Evolutionary conservation across 2,329 filamentous ascomycete genomes (phyloP), one percentile per base, ranked within the genome.

Genomic region (Penicillium hesseltinei): DNA sequence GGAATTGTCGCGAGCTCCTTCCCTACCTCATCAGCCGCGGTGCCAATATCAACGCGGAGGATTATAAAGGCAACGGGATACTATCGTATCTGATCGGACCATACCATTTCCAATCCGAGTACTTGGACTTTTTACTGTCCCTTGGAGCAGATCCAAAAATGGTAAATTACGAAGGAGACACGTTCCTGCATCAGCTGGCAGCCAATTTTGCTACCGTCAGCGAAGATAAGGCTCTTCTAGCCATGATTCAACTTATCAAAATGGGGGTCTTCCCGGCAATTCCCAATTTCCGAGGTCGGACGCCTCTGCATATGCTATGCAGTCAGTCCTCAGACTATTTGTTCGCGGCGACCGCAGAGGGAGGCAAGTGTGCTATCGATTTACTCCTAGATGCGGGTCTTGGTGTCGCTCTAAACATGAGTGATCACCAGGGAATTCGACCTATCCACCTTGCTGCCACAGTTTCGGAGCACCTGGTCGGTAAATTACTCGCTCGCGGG

Each of bases 401-500:
- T 1, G 27, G 38, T 36, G 31, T 25, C 2, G 39, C 45, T 4
- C 4, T 66, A 4, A 58, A 66, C 23, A 53, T 50, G 11, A 21
- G 58, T 11, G 63, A 67, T 36, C 23, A 62, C 21, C 39, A 64
- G 36, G 63, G 63, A 6, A 52, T 58, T 21, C 51, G 52, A 6
- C 65, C 65, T 4, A 62, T 67, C 13, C 65, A 66, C 25, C 55
- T 66, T 15, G 64, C 64, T 29, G 61, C 57, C 4, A 55, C 62
- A 3, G 40, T 51, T 13, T 65, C 63, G 0, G 62, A 63, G 47
- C 43, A 42, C 9, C 40, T 65, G 25, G 57, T 64, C 15, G 54
- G 38, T 11, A 63, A 57, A 39, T 40, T 67, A 3, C 62, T 68
- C 10, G 19, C n/a, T 8, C 36, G 52, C 5, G 66, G 65, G n/a